Conservation (phyloP, 169 alveolate species). For the Plasmodium vivax region DNA sequence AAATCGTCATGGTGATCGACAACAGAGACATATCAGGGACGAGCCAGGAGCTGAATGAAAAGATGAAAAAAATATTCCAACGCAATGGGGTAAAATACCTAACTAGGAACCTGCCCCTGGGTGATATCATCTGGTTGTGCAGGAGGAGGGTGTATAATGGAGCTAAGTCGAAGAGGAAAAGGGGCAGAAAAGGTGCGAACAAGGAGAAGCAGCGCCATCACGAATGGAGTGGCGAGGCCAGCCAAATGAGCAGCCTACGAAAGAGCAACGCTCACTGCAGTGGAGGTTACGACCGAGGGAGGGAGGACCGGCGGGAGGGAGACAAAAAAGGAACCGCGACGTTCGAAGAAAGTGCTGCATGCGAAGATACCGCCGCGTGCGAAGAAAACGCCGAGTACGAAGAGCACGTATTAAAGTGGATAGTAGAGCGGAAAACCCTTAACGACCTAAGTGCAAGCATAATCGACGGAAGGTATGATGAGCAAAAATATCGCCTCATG, state of each 20-base stretch:
- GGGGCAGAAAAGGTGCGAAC: not conserved
- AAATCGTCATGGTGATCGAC: conserved; percentile 83
- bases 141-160: conserved; percentile 42
- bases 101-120: conserved; percentile 83
- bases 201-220: not conserved
- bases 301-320: not conserved
- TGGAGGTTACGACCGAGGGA: not conserved
- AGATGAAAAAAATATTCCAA: conserved; percentile 69
- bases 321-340: no score
- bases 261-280: not conserved
- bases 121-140: conserved; percentile 86
- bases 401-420: conserved; percentile 86
- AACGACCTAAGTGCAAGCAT: conserved; percentile 87
- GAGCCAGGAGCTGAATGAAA: conserved; percentile 73
- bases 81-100: conserved; percentile 50
- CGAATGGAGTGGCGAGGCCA: not conserved
- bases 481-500: conserved; percentile 86
- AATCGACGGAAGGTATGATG: conserved; percentile 89
- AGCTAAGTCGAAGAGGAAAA: not conserved
- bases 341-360: no score
- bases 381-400: conserved; percentile 77
- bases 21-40: conserved; percentile 81
- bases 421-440: conserved; percentile 87
- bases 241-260: not conserved
- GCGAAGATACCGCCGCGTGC: no score